A percentile compares a stretch with the other conserved stretches of the same genome.
These are phyloP conservation scores for Heliamphora ciliata DNA, from an alignment of 179 eudicot genomes.

Conservation along the genomic window DNA sequence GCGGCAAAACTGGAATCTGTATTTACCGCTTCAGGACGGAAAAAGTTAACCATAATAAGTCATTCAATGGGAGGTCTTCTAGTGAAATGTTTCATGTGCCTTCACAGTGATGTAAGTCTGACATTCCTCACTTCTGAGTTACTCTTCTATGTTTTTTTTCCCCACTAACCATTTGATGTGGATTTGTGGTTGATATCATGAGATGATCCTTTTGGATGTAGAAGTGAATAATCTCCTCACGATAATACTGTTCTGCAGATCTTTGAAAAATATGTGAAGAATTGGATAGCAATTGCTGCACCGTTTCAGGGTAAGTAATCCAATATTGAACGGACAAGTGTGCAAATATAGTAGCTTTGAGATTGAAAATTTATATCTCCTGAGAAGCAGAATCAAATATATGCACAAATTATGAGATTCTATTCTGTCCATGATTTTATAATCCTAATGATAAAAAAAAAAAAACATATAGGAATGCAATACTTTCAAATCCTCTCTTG, in stretches of 20 bases:
- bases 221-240: neutral
- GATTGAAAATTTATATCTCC: neutral
- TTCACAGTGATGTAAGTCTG: conserved; percentile 62
- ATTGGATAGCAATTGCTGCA: conserved; percentile 94
- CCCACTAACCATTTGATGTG: neutral
- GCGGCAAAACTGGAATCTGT: conserved; percentile 74
- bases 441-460: neutral
- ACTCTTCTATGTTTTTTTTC: neutral
- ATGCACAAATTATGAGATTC: neutral
- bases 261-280: conserved; percentile 94
- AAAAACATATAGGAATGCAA: neutral
- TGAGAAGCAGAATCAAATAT: neutral
- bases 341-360: neutral
- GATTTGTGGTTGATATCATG: neutral
- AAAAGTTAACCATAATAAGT: conserved; percentile 68
- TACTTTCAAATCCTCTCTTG: neutral
- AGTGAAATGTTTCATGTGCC: conserved; percentile 86
- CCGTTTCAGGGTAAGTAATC: conserved; percentile 76
- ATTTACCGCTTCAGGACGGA: conserved; percentile 82
- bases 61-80: conserved; percentile 98
- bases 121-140: neutral
- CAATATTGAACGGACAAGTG: neutral
- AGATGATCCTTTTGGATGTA: neutral
- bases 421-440: neutral
- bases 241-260: conserved; percentile 37